Evolutionary conservation across 78 protist genomes (phyloP).

Genomic region (Bodo saltans): DNA sequence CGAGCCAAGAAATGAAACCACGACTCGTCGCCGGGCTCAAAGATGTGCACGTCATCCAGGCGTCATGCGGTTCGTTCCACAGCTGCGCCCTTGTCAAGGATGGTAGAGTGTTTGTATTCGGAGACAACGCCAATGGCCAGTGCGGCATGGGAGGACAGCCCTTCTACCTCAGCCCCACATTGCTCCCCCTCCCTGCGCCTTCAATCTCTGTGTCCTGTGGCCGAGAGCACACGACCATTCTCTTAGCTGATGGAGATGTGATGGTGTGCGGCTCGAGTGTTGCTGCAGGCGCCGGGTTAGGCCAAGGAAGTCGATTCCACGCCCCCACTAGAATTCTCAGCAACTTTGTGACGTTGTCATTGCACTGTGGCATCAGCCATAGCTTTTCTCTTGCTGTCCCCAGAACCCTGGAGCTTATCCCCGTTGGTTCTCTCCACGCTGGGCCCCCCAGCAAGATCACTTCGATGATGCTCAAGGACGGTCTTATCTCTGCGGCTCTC

Average conservation of each 20-base stretch:
- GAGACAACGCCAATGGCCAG: neutral
- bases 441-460: neutral
- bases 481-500: neutral
- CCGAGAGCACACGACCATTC: neutral
- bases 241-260: neutral
- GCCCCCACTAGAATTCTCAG: neutral
- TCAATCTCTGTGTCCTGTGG: neutral
- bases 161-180: neutral
- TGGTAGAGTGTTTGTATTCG: neutral
- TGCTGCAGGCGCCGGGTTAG: neutral
- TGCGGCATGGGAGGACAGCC: neutral
- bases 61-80: constrained; percentile 3
- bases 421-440: neutral
- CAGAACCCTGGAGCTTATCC: neutral
- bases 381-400: neutral
- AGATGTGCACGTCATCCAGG: neutral
- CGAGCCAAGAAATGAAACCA: neutral
- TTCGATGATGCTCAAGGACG: neutral
- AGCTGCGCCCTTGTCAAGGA: neutral
- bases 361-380: neutral
- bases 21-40: neutral
- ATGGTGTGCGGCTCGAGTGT: neutral
- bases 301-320: neutral
- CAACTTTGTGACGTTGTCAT: neutral
- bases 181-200: neutral